phyloP scores from a whole-genome alignment of 371 early-diverging fungal genomes.

The Actinomucor elegans region DNA sequence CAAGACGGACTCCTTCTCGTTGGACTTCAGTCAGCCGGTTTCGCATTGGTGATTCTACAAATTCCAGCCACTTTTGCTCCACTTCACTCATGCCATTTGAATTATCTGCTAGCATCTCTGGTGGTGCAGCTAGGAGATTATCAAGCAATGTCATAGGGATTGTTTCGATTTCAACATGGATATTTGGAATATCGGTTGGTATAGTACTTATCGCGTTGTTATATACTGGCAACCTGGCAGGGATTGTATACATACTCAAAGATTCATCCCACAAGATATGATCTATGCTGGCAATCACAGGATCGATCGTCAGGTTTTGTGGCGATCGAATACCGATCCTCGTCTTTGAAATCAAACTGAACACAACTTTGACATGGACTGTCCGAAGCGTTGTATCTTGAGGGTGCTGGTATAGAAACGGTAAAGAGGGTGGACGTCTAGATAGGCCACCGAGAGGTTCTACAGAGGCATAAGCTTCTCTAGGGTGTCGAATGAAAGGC shows the following conservation, averaged over 20 bases:
- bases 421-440: neutral
- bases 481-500: constrained; percentile 14
- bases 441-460: neutral
- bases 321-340: constrained; percentile 19
- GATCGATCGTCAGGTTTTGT: constrained; percentile 20
- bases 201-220: constrained; percentile 14
- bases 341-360: constrained; percentile 16
- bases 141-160: constrained; percentile 8
- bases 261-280: constrained; percentile 14
- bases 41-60: constrained; percentile 19
- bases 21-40: constrained; percentile 46
- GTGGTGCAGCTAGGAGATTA: neutral
- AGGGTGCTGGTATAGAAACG: neutral
- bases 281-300: constrained; percentile 19
- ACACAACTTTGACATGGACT: constrained; percentile 14
- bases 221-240: constrained; percentile 23
- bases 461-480: constrained; percentile 19
- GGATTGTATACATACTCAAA: constrained; percentile 19
- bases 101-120: neutral
- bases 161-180: constrained; percentile 20
- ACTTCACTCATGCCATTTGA: neutral
- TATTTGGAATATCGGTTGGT: constrained; percentile 19
- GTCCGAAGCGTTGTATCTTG: neutral
- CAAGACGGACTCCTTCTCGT: constrained; percentile 50
- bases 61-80: constrained; percentile 11